A percentile compares a stretch with the other conserved stretches of the same genome.
Conservation (phyloP, 495 filamentous ascomycete species). For the Neurospora sp. region DNA sequence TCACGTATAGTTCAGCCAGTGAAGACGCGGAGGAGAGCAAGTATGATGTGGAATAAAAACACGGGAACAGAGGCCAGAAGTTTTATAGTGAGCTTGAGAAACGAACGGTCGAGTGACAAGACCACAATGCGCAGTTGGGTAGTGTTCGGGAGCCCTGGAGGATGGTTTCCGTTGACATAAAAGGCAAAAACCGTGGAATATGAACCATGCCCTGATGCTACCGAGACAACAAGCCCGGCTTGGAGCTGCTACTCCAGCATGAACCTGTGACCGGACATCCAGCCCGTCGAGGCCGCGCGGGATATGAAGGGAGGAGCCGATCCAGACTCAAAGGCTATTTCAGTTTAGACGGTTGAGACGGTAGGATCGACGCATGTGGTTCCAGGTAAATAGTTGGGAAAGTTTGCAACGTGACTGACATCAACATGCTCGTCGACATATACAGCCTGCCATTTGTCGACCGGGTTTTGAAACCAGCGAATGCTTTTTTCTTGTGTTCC, state of each 20-base stretch:
- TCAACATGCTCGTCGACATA: not conserved
- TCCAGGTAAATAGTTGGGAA: not conserved
- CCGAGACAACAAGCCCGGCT: not conserved
- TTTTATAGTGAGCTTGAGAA: slow-evolving; percentile 1
- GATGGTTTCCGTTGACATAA: slow-evolving; percentile 12
- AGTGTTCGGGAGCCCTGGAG: slow-evolving; percentile 1
- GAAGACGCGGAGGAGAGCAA: not conserved
- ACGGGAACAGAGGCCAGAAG: not conserved
- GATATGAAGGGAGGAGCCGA: slow-evolving; percentile 3
- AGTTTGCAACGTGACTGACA: not conserved
- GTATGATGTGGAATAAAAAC: not conserved
- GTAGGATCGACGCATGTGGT: not conserved
- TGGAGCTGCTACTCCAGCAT: not conserved
- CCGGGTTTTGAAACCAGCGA: not conserved
- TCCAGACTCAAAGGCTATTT: not conserved
- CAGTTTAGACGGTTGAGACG: not conserved
- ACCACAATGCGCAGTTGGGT: not conserved
- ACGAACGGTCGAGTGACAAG: not conserved
- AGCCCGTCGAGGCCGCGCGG: slow-evolving; percentile 3
- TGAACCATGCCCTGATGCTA: not conserved
- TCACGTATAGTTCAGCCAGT: not conserved
- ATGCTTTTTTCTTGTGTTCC: too few species aligned
- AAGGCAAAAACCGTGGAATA: slow-evolving; percentile 13
- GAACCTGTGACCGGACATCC: not conserved
- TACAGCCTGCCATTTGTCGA: not conserved